A percentile compares a stretch with the other conserved stretches of the same genome.
Evolutionary conservation across 352 stramenopile species (phyloP).

Genomic region (Pythium rishiriense): DNA sequence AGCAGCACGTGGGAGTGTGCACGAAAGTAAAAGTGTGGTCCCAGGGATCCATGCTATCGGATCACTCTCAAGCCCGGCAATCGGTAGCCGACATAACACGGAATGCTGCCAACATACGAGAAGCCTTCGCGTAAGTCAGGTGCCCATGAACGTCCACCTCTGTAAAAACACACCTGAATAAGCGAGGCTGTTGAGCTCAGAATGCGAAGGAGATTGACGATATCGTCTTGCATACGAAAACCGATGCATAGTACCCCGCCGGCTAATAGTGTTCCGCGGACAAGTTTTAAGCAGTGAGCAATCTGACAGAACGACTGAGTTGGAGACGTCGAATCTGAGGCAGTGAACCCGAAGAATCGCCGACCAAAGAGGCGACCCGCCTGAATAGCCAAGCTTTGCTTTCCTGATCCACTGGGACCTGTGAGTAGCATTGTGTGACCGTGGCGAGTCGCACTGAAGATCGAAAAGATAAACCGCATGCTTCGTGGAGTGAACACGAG

Average conservation of each 20-base stretch:
- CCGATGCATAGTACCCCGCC: conserved; percentile 27
- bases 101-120: conserved; percentile 16
- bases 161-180: conserved; percentile 25
- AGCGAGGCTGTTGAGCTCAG: conserved; percentile 3
- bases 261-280: conserved; percentile 36
- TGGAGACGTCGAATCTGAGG: neutral
- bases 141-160: neutral
- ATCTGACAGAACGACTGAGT: conserved; percentile 21
- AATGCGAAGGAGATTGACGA: conserved; percentile 18
- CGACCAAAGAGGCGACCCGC: conserved; percentile 47
- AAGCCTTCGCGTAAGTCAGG: neutral
- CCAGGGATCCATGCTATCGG: conserved; percentile 24
- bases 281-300: conserved; percentile 31
- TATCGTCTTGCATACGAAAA: conserved; percentile 1
- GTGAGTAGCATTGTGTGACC: conserved; percentile 27
- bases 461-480: conserved; percentile 49
- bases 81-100: conserved; percentile 17
- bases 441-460: conserved; percentile 47
- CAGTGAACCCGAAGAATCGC: conserved; percentile 32
- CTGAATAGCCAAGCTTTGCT: conserved; percentile 42
- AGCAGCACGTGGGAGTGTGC: neutral
- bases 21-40: conserved; percentile 24
- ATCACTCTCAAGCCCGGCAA: conserved; percentile 21
- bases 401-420: conserved; percentile 25
- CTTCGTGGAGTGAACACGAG: conserved; percentile 45